phyloP scores from a whole-genome alignment of 768 basidiomycete species.

The Sporobolomyces phaffii region DNA sequence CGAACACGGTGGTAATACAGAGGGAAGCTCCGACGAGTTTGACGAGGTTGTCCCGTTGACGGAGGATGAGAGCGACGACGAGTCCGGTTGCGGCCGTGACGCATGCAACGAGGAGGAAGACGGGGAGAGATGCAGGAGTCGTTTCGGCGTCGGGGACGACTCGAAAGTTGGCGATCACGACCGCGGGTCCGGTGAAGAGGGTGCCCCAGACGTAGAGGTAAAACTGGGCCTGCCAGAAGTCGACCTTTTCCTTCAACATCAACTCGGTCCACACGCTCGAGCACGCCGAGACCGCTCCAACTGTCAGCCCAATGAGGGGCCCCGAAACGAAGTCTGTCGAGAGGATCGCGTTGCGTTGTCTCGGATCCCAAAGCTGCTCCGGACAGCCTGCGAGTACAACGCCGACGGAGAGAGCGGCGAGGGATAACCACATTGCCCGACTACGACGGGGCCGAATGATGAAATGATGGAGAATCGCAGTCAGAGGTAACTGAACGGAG shows the following conservation, averaged over 20 bases:
- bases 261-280: conserved; percentile 19
- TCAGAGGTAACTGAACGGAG: conserved; percentile 18
- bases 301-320: conserved; percentile 10
- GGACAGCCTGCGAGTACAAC: conserved; percentile 9
- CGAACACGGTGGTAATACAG: conserved; percentile 20
- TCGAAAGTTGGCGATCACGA: not conserved
- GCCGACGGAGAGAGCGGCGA: conserved; percentile 8
- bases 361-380: conserved; percentile 6
- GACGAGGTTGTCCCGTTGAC: conserved; percentile 33
- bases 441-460: not conserved
- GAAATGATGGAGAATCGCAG: conserved; percentile 24
- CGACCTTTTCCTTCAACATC: conserved; percentile 13
- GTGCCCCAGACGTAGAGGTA: conserved; percentile 17
- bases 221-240: conserved; percentile 22
- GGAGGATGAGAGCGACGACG: conserved; percentile 27
- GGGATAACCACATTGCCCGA: conserved; percentile 14
- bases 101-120: conserved; percentile 6
- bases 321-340: not conserved
- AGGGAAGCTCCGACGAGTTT: conserved; percentile 30
- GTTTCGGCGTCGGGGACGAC: not conserved
- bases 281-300: conserved; percentile 6
- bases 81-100: conserved; percentile 18
- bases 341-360: not conserved
- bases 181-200: conserved; percentile 4
- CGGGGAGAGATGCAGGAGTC: not conserved